Conservation (phyloP, 108 stramenopile genomes). For the Craspedostauros australis region DNA sequence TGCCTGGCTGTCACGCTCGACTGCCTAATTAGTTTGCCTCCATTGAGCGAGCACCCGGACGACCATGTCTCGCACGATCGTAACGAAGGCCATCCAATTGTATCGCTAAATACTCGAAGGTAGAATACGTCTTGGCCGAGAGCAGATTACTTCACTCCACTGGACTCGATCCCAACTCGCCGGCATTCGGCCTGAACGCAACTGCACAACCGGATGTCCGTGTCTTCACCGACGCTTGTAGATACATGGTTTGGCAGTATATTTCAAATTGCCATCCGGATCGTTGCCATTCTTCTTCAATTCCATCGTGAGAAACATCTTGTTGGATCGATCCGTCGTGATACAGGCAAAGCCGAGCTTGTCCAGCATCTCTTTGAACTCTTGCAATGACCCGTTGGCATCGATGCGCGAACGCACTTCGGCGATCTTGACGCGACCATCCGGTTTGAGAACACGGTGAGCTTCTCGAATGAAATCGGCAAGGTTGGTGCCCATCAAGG, state of each 20-base stretch:
- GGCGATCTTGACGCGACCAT: conserved; percentile 85
- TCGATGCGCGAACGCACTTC: conserved; percentile 96
- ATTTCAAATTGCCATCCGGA: conserved; percentile 51
- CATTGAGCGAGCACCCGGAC: no score
- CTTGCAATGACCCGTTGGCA: conserved; percentile 46
- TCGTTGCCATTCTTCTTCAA: conserved; percentile 68
- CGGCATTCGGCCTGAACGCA: no score
- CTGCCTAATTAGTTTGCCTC: no score
- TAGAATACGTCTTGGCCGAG: no score
- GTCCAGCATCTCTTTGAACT: conserved; percentile 64
- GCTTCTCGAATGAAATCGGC: conserved; percentile 94
- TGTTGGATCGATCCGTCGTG: conserved; percentile 74
- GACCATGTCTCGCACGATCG: no score
- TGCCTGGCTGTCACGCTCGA: no score
- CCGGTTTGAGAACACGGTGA: conserved; percentile 74
- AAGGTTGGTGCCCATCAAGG: conserved; percentile 96
- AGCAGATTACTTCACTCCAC: no score
- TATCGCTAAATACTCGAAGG: no score
- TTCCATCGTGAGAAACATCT: conserved; percentile 90
- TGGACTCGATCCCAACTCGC: no score
- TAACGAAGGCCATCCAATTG: no score
- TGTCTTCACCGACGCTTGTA: conserved; percentile 68
- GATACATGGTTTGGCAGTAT: conserved; percentile 81
- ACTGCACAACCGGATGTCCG: no score
- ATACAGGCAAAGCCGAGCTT: conserved; percentile 66